phyloP scores from a whole-genome alignment of 2,329 filamentous ascomycete genomes.

The Colletotrichum sp. region DNA sequence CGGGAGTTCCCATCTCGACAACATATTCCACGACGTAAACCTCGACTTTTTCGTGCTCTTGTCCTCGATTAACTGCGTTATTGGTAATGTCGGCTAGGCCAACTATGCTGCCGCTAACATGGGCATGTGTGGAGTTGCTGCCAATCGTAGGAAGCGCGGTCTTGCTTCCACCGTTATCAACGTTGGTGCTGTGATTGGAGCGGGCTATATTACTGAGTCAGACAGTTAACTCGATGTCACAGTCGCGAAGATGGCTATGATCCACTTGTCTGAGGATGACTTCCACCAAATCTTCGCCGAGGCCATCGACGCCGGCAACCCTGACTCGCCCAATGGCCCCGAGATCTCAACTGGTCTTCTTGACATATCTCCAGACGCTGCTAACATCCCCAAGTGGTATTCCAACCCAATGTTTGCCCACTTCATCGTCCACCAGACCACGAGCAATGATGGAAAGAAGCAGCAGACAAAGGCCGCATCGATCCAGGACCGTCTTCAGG shows the following conservation, averaged over 20 bases:
- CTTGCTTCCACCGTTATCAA: constrained; percentile 9
- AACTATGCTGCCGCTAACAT: constrained; percentile 40
- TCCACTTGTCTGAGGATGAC: constrained; percentile 28
- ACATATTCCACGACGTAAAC: not conserved
- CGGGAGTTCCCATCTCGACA: constrained; percentile 29
- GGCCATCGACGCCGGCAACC: constrained; percentile 38
- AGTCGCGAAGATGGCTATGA: not conserved
- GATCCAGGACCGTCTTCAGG: not conserved
- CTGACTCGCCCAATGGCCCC: not conserved
- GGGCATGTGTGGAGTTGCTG: constrained; percentile 34
- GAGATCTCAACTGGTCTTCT: not conserved
- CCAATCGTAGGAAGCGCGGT: constrained; percentile 22
- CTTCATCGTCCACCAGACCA: not conserved
- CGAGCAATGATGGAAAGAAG: not conserved
- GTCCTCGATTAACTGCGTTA: constrained; percentile 28
- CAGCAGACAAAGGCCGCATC: not conserved
- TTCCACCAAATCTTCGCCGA: constrained; percentile 47
- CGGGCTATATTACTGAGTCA: not conserved
- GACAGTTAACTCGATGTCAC: not conserved
- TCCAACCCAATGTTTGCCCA: not conserved
- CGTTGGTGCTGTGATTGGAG: constrained; percentile 8
- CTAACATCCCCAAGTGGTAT: not conserved
- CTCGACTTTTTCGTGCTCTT: constrained; percentile 33
- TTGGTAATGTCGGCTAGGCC: constrained; percentile 30
- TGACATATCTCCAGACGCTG: not conserved